Evolutionary conservation across 2,329 filamentous ascomycete genomes (phyloP).

Genomic region (Penicillium psychrosexuale): DNA sequence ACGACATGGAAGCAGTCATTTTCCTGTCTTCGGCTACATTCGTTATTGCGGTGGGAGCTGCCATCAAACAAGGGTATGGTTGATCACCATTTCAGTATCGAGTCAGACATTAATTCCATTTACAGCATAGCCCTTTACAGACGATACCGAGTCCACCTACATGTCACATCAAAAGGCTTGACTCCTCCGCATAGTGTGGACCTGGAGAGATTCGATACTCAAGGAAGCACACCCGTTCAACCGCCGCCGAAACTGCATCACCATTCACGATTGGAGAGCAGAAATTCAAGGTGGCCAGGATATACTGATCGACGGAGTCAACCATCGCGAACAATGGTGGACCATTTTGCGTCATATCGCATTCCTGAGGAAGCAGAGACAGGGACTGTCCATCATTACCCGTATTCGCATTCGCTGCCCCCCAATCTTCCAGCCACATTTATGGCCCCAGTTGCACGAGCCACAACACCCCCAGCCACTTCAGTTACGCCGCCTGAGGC

Average conservation of each 20-base stretch:
- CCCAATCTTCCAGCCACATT: conserved; percentile 1
- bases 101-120: background rate
- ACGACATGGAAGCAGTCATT: conserved; percentile 13
- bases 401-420: background rate
- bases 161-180: conserved; percentile 9
- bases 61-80: conserved; percentile 12
- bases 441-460: background rate
- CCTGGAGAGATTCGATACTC: conserved; percentile 1
- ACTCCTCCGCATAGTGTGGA: conserved; percentile 6
- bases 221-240: background rate
- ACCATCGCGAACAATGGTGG: background rate
- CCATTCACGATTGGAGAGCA: conserved; percentile 11
- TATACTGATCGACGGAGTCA: background rate
- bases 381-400: background rate
- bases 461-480: conserved; percentile 1
- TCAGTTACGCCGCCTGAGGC: conserved; percentile 8
- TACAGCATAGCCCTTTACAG: conserved; percentile 13
- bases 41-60: conserved; percentile 8
- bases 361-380: conserved; percentile 3
- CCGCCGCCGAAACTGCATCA: background rate
- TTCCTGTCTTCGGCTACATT: conserved; percentile 14
- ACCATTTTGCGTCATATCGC: background rate
- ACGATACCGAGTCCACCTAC: conserved; percentile 15
- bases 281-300: conserved; percentile 1
- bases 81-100: background rate